Base-by-base conservation (phyloP, 2,329 filamentous ascomycete species). In the Trichoderma simmonsii region DNA sequence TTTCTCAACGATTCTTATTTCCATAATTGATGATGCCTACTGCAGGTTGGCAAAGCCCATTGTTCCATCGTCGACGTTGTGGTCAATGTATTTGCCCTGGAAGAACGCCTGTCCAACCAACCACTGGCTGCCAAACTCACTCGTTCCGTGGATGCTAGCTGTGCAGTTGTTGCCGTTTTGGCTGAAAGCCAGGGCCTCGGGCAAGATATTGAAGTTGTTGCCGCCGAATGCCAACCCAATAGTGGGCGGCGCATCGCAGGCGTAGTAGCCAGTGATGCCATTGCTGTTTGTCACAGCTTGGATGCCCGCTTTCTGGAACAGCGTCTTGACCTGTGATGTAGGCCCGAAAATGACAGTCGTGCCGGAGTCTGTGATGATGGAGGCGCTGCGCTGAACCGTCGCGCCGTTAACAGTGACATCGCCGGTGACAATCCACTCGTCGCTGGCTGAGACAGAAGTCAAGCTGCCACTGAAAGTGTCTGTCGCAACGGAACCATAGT, bases 21-120 rank as follows among this genome's bases (percentile, higher is more conserved):
- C 43, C 9, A 21, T 4, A n/a, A 11, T 34, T 26, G n/a, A 39
- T 8, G 5, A 51, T 4, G 39, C 39, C 43, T 67, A 65, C 72
- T 70, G 43, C 69, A 73, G 14, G 14, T 71, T 57, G 36, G 73
- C 73, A 70, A 74, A 74, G 14, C 73, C 71, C 71, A 74, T 75
- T 3, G 73, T 75, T 3, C 62, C 56, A 18, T 65, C 71, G 9
- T 68, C 66, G 11, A 72, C 32, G 12, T 75, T 74, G 67, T 75
- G 74, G 34, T 76, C 75, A 67, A 76, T 72, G 57, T 76, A 76
- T 61, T 72, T 68, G 8, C 74, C 73, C 65, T 75, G 75, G 26
- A 76, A 76, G 56, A 76, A 76, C 11, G 75, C 68, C 71, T 76
- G 75, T n/a, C 75, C 75, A 14, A 76, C 66, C 26, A 75, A 36